Base-by-base conservation (phyloP, 352 stramenopile species). In the Phytophthora melonis region DNA sequence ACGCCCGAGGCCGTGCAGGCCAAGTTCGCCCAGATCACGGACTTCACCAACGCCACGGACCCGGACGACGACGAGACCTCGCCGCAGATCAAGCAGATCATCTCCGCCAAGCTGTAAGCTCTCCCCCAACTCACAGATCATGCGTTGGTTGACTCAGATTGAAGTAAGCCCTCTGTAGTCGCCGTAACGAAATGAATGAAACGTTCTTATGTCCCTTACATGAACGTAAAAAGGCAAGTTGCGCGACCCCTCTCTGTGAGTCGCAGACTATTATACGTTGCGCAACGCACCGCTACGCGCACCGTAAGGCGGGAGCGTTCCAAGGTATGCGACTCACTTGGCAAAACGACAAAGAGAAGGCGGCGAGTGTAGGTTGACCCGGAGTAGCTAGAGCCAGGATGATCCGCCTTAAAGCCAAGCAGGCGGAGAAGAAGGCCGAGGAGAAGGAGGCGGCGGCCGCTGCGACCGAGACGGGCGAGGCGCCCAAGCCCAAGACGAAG, bases 351-450 rank as follows among this genome's bases (percentile, higher is more conserved):
- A 63, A 11, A 23, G 30, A 34, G 30, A 34, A 34, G 27, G 30
- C 27, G 27, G 27, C 30, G 30, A 6, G 30, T 34, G 30, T 10
- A 34, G 30, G 30, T 9, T 34, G 7, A 2, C 10, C 30, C 11
- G 36, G 5, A 43, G 34, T 43, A 7, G 1, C 11, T 16, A 16
- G 36, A 8, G 13, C 13, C 39, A 59, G 55, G 27, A 94, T 94
- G 87, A 93, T 94, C 75, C 87, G 87, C 58, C 79, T 94, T 49
- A 94, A 94, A 84, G 86, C 88, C 25, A 94, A 93, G 80, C 89
- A 95, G 78, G 84, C 90, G 50, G 87, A 96, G 77, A 97, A 96
- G 78, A 92, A 92, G 63, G 81, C 84, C 14, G 89, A 95, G 64
- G 88, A 97, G 66, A 78, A 91, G 62, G 74, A 88, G 71, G 62